phyloP scores from a whole-genome alignment of 176 grass and related monocot genomes.

The Luzula sylvatica region DNA sequence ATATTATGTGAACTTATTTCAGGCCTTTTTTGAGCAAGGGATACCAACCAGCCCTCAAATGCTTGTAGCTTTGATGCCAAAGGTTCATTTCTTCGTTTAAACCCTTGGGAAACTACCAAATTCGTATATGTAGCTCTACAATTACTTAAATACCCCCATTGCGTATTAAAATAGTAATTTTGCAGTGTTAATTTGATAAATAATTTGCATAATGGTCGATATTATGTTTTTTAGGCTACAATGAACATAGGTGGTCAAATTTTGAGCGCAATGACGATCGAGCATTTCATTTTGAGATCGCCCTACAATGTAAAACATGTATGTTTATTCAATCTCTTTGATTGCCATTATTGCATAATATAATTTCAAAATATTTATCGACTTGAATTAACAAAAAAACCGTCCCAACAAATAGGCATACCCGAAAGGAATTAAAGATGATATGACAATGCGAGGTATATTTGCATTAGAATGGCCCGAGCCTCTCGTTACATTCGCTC shows the following conservation, averaged over 20 bases:
- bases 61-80: slow-evolving; percentile 78
- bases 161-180: not conserved
- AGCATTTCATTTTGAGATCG: slow-evolving; percentile 81
- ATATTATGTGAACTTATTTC: slow-evolving; percentile 17
- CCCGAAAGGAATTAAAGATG: slow-evolving; percentile 27
- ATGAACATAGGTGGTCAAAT: slow-evolving; percentile 69
- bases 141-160: not conserved
- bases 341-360: not conserved
- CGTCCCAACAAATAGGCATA: slow-evolving; percentile 29
- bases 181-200: not conserved
- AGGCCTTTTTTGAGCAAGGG: slow-evolving; percentile 94
- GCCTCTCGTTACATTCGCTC: slow-evolving; percentile 81
- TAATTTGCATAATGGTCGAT: slow-evolving; percentile 5
- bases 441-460: slow-evolving; percentile 25
- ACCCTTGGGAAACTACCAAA: not conserved
- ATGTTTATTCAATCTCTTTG: slow-evolving; percentile 5
- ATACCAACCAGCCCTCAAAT: slow-evolving; percentile 68
- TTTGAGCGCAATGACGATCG: slow-evolving; percentile 88
- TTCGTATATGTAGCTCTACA: not conserved
- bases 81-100: slow-evolving; percentile 37
- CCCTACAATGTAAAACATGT: slow-evolving; percentile 79
- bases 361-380: not conserved
- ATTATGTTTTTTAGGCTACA: slow-evolving; percentile 40
- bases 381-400: slow-evolving; percentile 1
- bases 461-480: slow-evolving; percentile 93